phyloP scores from a whole-genome alignment of 306 rosid species.

The Acacia crassicarpa region DNA sequence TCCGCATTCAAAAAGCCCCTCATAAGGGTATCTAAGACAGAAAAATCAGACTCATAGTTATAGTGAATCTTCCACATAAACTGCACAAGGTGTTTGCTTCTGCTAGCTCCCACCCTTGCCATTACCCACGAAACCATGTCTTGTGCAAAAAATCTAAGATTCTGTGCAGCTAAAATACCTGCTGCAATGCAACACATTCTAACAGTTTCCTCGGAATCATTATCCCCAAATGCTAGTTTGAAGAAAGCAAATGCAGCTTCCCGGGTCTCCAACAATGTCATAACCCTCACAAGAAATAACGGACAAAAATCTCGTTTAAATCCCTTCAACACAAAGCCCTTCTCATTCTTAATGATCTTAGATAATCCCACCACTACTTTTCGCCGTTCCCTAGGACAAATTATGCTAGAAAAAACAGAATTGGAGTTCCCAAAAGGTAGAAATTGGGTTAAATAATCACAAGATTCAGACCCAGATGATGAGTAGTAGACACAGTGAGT shows the following conservation, averaged over 20 bases:
- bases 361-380: slow-evolving; percentile 55
- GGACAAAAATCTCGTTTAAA: slow-evolving; percentile 63
- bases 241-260: slow-evolving; percentile 72
- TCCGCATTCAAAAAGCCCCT: slow-evolving; percentile 55
- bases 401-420: slow-evolving; percentile 33
- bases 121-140: slow-evolving; percentile 65
- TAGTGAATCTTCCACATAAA: slow-evolving; percentile 68
- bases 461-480: slow-evolving; percentile 5
- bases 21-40: slow-evolving; percentile 66
- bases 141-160: slow-evolving; percentile 55
- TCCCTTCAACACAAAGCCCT: slow-evolving; percentile 40
- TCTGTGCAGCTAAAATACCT: slow-evolving; percentile 50
- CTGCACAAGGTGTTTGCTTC: slow-evolving; percentile 49
- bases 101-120: slow-evolving; percentile 46
- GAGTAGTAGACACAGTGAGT: slow-evolving; percentile 7
- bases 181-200: slow-evolving; percentile 55
- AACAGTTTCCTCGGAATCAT: slow-evolving; percentile 40
- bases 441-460: slow-evolving; percentile 58
- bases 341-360: slow-evolving; percentile 45
- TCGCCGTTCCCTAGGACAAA: slow-evolving; percentile 61
- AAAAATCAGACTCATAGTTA: slow-evolving; percentile 58
- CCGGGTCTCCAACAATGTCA: slow-evolving; percentile 43
- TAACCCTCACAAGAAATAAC: slow-evolving; percentile 44
- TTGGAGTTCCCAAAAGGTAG: slow-evolving; percentile 43
- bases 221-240: slow-evolving; percentile 50